Evolutionary conservation across 2,329 filamentous ascomycete species (phyloP), one percentile per base, ranked within the genome.

Genomic region (Penicillium thymicola): DNA sequence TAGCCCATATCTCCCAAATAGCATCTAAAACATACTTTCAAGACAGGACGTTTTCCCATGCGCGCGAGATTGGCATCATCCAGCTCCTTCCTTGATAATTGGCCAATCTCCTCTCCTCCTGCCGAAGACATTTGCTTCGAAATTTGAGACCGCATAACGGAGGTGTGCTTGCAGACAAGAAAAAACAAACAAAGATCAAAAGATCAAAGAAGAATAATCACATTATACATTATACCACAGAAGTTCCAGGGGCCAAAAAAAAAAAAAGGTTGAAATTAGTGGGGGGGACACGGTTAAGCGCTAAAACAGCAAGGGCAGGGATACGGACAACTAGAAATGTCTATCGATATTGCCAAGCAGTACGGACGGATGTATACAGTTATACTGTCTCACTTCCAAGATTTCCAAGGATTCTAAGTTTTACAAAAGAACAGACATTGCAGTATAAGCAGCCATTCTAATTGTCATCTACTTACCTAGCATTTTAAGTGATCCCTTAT

Each of bases 1-100:
- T 21, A 51, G 48, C 28, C n/a, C 30, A 3, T 13, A 27, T 27
- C 13, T 30, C 34, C 37, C 3, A 4, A 37, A 36, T 2, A 7
- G 10, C 13, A 58, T 55, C 52, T 36, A 14, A 32, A 6, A 14
- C 11, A 32, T 32, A 68, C 77, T 58, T 76, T 75, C 58, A 82
- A 71, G 45, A 81, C 77, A 54, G 81, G 79, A 21, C 72, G 70
- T 67, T 81, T 82, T 38, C 80, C 80, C 74, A 82, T 72, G 18
- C 79, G 76, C 32, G 71, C 70, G 76, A 82, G 79, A 55, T 82
- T 75, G 28, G 65, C 66, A 28, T 75, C 71, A 63, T 80, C 78
- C 28, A 65, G 55, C 21, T 64, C 60, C 25, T 63, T 67, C 21
- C 50, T 64, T 11, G 64, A 56, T 10, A 51, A 40, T n/a, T 32